Evolutionary conservation across 2,329 filamentous ascomycete genomes (phyloP).

Genomic region (Alternaria hordeiaustralica): DNA sequence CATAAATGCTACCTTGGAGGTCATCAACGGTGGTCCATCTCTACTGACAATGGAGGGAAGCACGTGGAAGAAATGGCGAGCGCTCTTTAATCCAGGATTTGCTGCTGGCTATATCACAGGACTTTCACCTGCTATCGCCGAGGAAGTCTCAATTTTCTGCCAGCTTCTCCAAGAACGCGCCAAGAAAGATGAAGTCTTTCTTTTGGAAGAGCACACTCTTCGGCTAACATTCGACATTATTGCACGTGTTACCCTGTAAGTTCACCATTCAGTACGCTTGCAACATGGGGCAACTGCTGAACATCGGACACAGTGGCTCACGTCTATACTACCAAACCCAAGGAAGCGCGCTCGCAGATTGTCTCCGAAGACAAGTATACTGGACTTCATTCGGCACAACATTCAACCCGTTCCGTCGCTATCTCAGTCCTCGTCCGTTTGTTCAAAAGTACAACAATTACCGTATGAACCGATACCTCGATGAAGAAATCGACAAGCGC

Average conservation of each 20-base stretch:
- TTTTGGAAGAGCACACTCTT: conserved; percentile 21
- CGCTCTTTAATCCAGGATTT: conserved; percentile 27
- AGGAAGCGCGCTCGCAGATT: conserved; percentile 13
- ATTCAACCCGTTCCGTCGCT: conserved; percentile 21
- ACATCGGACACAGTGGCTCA: conserved; percentile 4
- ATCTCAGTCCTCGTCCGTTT: conserved; percentile 14
- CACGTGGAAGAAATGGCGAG: conserved; percentile 38
- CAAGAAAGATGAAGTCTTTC: conserved; percentile 11
- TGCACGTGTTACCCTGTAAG: conserved; percentile 22
- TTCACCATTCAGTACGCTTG: neutral
- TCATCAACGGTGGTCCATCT: conserved; percentile 8
- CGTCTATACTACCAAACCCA: conserved; percentile 18
- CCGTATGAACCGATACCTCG: conserved; percentile 20
- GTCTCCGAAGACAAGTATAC: conserved; percentile 16
- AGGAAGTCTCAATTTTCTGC: conserved; percentile 23
- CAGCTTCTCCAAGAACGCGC: conserved; percentile 13
- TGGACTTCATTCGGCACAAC: conserved; percentile 19
- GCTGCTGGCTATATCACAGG: conserved; percentile 54
- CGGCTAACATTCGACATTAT: conserved; percentile 28
- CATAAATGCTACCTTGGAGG: conserved; percentile 27
- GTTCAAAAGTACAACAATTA: conserved; percentile 16
- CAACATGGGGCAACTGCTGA: neutral
- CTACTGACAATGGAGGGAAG: conserved; percentile 20
- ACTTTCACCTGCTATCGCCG: conserved; percentile 28
- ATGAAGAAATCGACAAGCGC: conserved; percentile 19